Percentiles rank a stretch among this genome's conserved stretches.
phyloP scores from a whole-genome alignment of 2,329 filamentous ascomycete genomes.

The Sporothrix euskadiensis region DNA sequence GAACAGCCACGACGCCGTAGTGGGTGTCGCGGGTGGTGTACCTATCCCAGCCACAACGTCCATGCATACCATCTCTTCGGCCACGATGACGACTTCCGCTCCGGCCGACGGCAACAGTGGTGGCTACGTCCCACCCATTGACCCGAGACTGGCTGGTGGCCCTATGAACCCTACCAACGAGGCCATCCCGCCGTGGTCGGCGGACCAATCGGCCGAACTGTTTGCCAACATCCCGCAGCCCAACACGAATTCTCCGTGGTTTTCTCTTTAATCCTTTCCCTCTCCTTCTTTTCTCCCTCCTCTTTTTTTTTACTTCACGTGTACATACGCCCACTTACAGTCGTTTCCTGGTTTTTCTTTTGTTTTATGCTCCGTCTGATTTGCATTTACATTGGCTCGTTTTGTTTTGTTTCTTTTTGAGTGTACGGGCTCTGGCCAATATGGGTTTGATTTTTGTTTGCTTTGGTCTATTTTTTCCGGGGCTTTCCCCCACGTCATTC shows the following conservation, averaged over 20 bases:
- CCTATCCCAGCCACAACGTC: neutral
- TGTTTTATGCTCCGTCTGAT: no score
- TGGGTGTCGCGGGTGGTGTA: neutral
- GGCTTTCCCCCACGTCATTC: slow-evolving; percentile 5
- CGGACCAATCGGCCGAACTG: slow-evolving; percentile 22
- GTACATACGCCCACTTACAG: neutral
- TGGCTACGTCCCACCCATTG: neutral
- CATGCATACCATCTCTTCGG: neutral
- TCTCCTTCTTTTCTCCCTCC: slow-evolving; percentile 18
- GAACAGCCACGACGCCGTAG: neutral
- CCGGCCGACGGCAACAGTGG: neutral
- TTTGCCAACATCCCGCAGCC: slow-evolving; percentile 25
- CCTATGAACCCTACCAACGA: neutral
- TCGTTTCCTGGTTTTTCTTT: neutral
- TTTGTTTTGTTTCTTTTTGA: neutral
- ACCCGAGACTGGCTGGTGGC: neutral
- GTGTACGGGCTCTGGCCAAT: neutral
- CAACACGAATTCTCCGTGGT: slow-evolving; percentile 24
- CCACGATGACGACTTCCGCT: neutral
- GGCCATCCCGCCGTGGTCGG: slow-evolving; percentile 16
- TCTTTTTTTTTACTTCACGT: neutral
- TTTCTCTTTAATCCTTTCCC: slow-evolving; percentile 22
- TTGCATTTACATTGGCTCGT: neutral
- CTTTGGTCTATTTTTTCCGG: slow-evolving; percentile 4
- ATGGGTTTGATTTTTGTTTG: neutral